phyloP scores from a whole-genome alignment of 495 filamentous ascomycete genomes.

The Chaetomium tenue region DNA sequence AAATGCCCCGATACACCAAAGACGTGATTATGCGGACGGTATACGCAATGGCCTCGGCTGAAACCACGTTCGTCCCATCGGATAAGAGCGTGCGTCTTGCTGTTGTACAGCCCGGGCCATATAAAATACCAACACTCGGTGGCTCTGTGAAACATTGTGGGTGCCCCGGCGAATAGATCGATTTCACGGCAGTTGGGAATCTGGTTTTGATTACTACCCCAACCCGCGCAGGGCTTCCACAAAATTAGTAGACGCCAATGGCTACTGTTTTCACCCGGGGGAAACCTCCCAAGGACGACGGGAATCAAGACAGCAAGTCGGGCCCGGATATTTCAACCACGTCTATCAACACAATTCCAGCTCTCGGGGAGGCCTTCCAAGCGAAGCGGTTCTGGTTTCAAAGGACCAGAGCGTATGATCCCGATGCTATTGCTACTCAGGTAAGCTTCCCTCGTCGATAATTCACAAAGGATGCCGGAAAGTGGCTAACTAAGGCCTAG shows the following conservation, averaged over 20 bases:
- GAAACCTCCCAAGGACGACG: constrained; percentile 7
- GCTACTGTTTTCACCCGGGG: constrained; percentile 27
- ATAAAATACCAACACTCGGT: background rate
- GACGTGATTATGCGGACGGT: constrained; percentile 24
- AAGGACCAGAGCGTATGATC: constrained; percentile 44
- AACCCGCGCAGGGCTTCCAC: too few species aligned
- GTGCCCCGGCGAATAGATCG: background rate
- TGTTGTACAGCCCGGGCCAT: background rate
- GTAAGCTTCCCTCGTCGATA: constrained; percentile 18
- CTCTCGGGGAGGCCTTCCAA: constrained; percentile 40
- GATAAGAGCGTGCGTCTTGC: constrained; percentile 9
- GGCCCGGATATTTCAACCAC: constrained; percentile 21
- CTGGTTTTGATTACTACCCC: background rate
- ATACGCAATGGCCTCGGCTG: constrained; percentile 18
- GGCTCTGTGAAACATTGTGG: background rate
- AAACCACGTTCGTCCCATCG: background rate
- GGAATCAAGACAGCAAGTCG: constrained; percentile 19
- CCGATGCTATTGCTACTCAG: constrained; percentile 57
- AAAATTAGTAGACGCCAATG: constrained; percentile 14
- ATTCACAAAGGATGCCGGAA: background rate
- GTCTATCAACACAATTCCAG: constrained; percentile 30
- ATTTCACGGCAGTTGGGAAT: background rate
- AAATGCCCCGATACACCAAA: constrained; percentile 6
- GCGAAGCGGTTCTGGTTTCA: constrained; percentile 50
- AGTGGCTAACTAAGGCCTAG: constrained; percentile 22